These are phyloP conservation scores for Eucommia ulmoides DNA, from an alignment of 257 asterid species.

Conservation along the genomic window DNA sequence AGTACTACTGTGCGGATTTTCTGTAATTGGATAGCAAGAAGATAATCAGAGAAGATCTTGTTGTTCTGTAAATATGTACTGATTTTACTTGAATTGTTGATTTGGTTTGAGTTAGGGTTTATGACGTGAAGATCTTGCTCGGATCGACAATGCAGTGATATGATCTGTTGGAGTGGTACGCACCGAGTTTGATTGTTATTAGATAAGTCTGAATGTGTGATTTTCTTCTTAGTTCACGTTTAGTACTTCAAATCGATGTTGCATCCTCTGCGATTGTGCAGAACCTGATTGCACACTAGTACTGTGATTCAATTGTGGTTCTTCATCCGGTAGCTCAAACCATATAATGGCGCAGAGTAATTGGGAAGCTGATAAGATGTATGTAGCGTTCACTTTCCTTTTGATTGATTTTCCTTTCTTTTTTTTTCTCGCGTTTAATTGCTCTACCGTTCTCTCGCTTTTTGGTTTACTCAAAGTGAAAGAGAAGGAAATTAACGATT, in stretches of 20 bases:
- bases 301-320: slow-evolving; percentile 13
- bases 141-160: slow-evolving; percentile 40
- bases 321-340: slow-evolving; percentile 11
- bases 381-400: slow-evolving; percentile 6
- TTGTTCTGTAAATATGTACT: no score
- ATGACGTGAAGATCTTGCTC: slow-evolving; percentile 32
- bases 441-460: not conserved
- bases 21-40: no score
- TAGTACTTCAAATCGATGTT: not conserved
- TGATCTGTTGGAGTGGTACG: slow-evolving; percentile 42
- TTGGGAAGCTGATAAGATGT: slow-evolving; percentile 99
- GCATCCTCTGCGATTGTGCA: slow-evolving; percentile 6
- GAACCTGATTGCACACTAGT: slow-evolving; percentile 19
- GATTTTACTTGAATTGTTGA: slow-evolving; percentile 12
- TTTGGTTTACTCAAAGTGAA: not conserved
- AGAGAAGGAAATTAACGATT: slow-evolving; percentile 7
- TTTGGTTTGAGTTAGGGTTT: slow-evolving; percentile 28
- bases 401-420: not conserved
- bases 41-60: no score
- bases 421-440: not conserved
- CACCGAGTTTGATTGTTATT: not conserved
- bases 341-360: slow-evolving; percentile 87
- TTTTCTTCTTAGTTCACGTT: not conserved
- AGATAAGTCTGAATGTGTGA: not conserved
- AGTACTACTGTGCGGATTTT: no score